These are phyloP conservation scores for Aspergillus unguis DNA, from an alignment of 2,329 filamentous ascomycete genomes.

Conservation along the genomic window DNA sequence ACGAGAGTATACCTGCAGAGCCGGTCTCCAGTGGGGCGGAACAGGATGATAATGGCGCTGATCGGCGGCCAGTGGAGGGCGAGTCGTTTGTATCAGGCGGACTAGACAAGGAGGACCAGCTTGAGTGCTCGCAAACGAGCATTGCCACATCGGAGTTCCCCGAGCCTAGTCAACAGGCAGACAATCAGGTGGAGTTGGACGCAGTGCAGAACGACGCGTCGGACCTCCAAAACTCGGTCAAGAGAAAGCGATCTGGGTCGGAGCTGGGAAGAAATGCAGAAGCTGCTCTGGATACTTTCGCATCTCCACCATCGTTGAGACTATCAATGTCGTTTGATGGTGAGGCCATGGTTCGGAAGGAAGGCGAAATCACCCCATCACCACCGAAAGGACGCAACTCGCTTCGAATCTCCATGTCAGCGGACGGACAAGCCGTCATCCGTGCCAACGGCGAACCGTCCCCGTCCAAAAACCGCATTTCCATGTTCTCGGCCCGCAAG, in stretches of 20 bases:
- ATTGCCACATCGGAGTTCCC: slow-evolving; percentile 24
- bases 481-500: slow-evolving; percentile 46
- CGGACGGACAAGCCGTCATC: slow-evolving; percentile 88
- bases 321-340: slow-evolving; percentile 43
- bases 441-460: slow-evolving; percentile 69
- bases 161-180: slow-evolving; percentile 23
- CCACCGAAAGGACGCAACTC: slow-evolving; percentile 45
- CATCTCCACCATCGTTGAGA: slow-evolving; percentile 39
- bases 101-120: slow-evolving; percentile 28
- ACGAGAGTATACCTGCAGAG: slow-evolving; percentile 29
- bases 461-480: slow-evolving; percentile 54
- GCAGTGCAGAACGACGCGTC: slow-evolving; percentile 10
- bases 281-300: slow-evolving; percentile 14
- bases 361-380: slow-evolving; percentile 40
- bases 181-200: slow-evolving; percentile 17
- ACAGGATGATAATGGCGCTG: slow-evolving; percentile 23
- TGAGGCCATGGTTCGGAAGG: slow-evolving; percentile 36
- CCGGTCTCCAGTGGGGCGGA: slow-evolving; percentile 30
- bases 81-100: slow-evolving; percentile 20
- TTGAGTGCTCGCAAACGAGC: slow-evolving; percentile 32
- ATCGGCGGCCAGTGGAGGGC: slow-evolving; percentile 20
- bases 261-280: slow-evolving; percentile 25
- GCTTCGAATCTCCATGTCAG: slow-evolving; percentile 75
- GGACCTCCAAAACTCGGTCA: slow-evolving; percentile 19
- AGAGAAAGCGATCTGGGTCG: slow-evolving; percentile 35